Evolutionary conservation across 2,329 filamentous ascomycete genomes (phyloP), one percentile per base, ranked within the genome.

Genomic region (Penicillium frequentans): DNA sequence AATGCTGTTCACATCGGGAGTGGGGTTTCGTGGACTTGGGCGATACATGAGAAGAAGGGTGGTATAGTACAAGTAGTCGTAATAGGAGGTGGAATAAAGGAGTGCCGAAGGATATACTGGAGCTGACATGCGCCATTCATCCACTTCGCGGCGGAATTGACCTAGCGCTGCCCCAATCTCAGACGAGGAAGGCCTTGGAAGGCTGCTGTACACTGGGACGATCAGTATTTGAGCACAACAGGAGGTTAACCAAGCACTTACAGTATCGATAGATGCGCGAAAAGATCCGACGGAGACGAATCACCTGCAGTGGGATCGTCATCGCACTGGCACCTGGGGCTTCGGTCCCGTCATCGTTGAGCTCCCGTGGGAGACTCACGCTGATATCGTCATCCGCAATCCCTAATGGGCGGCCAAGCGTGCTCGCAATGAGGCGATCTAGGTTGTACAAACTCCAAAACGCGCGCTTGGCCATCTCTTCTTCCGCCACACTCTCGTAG

Each of bases 381-480:
- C 68, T 73, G 55, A 78, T 77, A 50, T 77, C 75, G 35, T 77
- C 72, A 55, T 78, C 75, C 4, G 75, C 67, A 43, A 78, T 73
- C 3, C 75, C 75, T 14, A 77, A 55, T 3, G 75, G 75, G 26
- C 75, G 71, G 14, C 73, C 73, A 0, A 78, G 58, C 0, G 75
- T 77, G 26, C 72, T 71, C 1, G 75, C 71, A 44, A 75, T 75
- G 27, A 76, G 66, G 21, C 75, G 69, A 50, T 78, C 75, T 2
- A 78, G 67, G n/a, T 77, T 77, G 56, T 78, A 77, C 8, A 76
- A 64, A 62, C 74, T 75, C 75, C 75, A 78, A 56, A 78, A 78
- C 1, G 72, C 73, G n/a, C 75, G 72, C 54, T 76, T 77, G 2
- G 70, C 63, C 68, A 77, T 73, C 52, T 78, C 74, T 29, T 75